Evolutionary conservation across 139 green algal genomes (phyloP).

Genomic region (Diplosphaera chodatii): DNA sequence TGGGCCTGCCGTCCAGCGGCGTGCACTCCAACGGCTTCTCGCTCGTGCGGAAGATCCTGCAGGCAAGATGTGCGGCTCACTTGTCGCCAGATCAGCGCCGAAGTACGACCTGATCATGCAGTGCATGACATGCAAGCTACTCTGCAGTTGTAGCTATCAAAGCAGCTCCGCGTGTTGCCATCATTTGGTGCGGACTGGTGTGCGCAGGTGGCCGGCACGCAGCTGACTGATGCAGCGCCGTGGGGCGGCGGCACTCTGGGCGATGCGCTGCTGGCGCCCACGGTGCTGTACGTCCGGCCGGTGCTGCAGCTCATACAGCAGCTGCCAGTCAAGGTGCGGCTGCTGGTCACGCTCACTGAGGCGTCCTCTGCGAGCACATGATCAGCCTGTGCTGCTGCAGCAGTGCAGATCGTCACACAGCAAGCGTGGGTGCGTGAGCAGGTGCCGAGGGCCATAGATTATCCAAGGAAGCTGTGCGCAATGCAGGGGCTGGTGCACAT

Average conservation of each 20-base stretch:
- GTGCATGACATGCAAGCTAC: neutral
- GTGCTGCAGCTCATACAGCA: slow-evolving; percentile 47
- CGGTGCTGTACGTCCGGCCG: slow-evolving; percentile 54
- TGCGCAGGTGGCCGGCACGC: slow-evolving; percentile 51
- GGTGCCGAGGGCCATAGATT: too few species aligned
- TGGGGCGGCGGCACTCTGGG: slow-evolving; percentile 60
- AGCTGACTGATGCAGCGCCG: slow-evolving; percentile 51
- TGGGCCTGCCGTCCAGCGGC: slow-evolving; percentile 77
- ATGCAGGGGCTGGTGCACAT: slow-evolving; percentile 89
- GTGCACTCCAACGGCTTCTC: slow-evolving; percentile 97
- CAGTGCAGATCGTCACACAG: too few species aligned
- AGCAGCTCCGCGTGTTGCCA: too few species aligned
- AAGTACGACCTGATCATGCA: too few species aligned
- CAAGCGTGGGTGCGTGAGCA: too few species aligned
- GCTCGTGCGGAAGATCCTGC: slow-evolving; percentile 80
- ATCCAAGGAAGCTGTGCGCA: too few species aligned
- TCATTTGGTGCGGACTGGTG: too few species aligned
- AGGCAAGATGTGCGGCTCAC: slow-evolving; percentile 12
- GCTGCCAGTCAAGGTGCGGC: slow-evolving; percentile 42
- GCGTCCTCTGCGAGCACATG: too few species aligned
- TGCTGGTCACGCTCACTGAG: too few species aligned
- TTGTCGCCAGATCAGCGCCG: neutral
- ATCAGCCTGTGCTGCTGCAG: too few species aligned
- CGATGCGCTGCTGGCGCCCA: slow-evolving; percentile 60
- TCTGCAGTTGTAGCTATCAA: neutral